Conservation (phyloP, 2,329 filamentous ascomycete genomes). For the Phoma herbarum region DNA sequence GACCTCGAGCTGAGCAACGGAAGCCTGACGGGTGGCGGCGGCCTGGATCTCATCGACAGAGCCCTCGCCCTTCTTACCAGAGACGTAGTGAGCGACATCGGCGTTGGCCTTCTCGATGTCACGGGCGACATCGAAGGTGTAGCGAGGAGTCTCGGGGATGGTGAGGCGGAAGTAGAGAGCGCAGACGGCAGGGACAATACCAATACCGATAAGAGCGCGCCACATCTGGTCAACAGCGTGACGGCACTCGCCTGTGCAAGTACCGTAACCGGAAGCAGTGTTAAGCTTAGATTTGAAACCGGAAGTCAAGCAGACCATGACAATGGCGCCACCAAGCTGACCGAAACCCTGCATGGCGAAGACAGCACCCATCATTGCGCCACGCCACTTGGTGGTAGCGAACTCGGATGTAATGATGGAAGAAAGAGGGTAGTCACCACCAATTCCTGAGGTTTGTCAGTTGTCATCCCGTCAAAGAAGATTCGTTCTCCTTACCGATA, state of each 20-base stretch:
- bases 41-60: slow-evolving; percentile 72
- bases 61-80: slow-evolving; percentile 68
- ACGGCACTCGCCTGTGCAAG: slow-evolving; percentile 43
- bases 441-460: slow-evolving; percentile 43
- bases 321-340: slow-evolving; percentile 50
- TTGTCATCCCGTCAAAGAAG: slow-evolving; percentile 49
- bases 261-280: slow-evolving; percentile 29
- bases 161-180: slow-evolving; percentile 54
- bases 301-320: slow-evolving; percentile 45
- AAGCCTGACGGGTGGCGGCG: slow-evolving; percentile 64
- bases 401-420: slow-evolving; percentile 77
- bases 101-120: slow-evolving; percentile 64
- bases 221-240: slow-evolving; percentile 53
- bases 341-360: slow-evolving; percentile 57
- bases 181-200: slow-evolving; percentile 53
- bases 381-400: slow-evolving; percentile 53
- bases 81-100: slow-evolving; percentile 78
- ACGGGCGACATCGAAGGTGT: slow-evolving; percentile 54
- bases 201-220: slow-evolving; percentile 54
- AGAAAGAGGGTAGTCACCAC: slow-evolving; percentile 83
- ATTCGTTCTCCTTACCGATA: slow-evolving; percentile 37
- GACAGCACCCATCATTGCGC: slow-evolving; percentile 55
- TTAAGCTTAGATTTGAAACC: slow-evolving; percentile 45
- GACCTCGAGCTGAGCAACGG: slow-evolving; percentile 65
- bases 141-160: slow-evolving; percentile 55